These are phyloP conservation scores for Aphanoascus verrucosus DNA, from an alignment of 2,329 filamentous ascomycete genomes.

Conservation along the genomic window DNA sequence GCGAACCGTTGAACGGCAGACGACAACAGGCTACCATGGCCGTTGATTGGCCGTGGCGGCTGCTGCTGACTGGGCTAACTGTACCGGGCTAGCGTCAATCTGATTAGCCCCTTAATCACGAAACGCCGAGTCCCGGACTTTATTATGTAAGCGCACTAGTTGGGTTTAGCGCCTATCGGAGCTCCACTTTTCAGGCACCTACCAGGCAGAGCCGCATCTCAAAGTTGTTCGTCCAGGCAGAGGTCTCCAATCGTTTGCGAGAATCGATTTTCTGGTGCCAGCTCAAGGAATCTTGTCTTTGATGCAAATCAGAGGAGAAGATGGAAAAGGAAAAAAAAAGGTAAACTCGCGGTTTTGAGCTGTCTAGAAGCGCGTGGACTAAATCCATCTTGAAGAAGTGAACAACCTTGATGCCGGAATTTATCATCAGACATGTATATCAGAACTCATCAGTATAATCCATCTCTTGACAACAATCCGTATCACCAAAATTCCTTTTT, in stretches of 20 bases:
- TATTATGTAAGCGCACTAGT: not conserved
- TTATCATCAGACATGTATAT: too few relatives aligned
- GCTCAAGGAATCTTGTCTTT: too few relatives aligned
- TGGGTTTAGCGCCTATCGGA: not conserved
- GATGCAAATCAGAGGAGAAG: too few relatives aligned
- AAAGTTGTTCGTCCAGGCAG: not conserved
- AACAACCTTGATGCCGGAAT: too few relatives aligned
- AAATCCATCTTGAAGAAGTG: too few relatives aligned
- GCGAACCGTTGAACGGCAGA: not conserved
- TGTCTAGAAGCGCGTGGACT: too few relatives aligned
- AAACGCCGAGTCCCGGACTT: not conserved
- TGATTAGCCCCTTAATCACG: not conserved
- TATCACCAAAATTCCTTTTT: not conserved
- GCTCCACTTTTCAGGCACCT: not conserved
- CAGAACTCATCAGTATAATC: not conserved
- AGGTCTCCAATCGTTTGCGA: not conserved
- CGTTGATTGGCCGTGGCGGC: conserved; percentile 3
- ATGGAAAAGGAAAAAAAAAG: too few relatives aligned
- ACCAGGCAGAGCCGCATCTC: not conserved
- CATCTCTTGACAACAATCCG: not conserved
- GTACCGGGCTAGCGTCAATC: not conserved
- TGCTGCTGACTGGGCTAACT: not conserved
- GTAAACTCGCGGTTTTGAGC: too few relatives aligned
- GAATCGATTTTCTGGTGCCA: too few relatives aligned
- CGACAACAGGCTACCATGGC: conserved; percentile 7